phyloP scores from a whole-genome alignment of 2,329 filamentous ascomycete species.

The Herpotrichia juniperi region DNA sequence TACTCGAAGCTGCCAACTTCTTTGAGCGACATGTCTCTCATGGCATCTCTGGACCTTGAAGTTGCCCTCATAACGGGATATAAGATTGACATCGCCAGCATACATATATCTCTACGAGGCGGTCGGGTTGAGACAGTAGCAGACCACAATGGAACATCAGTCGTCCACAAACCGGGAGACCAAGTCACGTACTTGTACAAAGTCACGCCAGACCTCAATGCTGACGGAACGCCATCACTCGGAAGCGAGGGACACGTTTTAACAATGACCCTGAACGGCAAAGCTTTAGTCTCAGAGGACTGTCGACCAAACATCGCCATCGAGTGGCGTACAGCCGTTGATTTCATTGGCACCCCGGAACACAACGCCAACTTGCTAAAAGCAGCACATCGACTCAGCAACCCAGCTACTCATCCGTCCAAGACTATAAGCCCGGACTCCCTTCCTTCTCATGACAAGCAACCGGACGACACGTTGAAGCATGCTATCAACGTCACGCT shows the following conservation, averaged over 20 bases:
- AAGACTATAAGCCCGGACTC: constrained; percentile 36
- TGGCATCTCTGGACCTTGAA: constrained; percentile 76
- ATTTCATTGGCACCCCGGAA: constrained; percentile 65
- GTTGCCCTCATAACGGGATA: constrained; percentile 74
- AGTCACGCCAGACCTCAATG: constrained; percentile 52
- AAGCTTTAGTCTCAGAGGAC: constrained; percentile 60
- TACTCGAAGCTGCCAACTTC: constrained; percentile 71
- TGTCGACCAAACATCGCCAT: constrained; percentile 69
- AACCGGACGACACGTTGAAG: constrained; percentile 27
- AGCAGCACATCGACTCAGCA: constrained; percentile 37
- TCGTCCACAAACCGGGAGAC: constrained; percentile 72
- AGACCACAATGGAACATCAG: constrained; percentile 56
- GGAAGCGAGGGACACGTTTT: constrained; percentile 49
- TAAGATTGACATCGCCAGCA: constrained; percentile 65
- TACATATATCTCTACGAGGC: constrained; percentile 63
- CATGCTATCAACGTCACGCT: constrained; percentile 73
- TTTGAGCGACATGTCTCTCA: constrained; percentile 57
- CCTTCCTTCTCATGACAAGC: constrained; percentile 30
- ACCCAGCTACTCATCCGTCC: constrained; percentile 22
- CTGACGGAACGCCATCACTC: constrained; percentile 57
- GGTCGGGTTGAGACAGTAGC: constrained; percentile 62
- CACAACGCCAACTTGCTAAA: constrained; percentile 49
- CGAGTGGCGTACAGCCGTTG: constrained; percentile 71
- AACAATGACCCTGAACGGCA: constrained; percentile 66
- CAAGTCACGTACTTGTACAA: constrained; percentile 78